Conservation (phyloP, 2,329 filamentous ascomycete species). For the Aspergillus phoenicis region DNA sequence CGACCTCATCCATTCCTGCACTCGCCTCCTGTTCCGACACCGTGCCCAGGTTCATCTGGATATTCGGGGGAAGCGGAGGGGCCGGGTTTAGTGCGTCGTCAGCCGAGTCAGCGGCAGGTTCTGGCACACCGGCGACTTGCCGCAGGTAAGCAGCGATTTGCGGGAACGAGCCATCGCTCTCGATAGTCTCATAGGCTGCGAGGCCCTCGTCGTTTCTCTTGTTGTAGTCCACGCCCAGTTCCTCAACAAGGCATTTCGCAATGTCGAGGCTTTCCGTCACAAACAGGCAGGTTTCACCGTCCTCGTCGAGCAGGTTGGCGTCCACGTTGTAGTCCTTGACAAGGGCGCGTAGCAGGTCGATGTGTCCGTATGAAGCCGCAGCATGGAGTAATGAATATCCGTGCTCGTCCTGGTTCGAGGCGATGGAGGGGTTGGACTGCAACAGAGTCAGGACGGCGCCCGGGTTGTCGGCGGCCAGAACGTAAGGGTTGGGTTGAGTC, state of each 20-base stretch:
- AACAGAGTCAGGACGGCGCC: slow-evolving; percentile 73
- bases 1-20: slow-evolving; percentile 65
- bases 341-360: slow-evolving; percentile 74
- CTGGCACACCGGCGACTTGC: slow-evolving; percentile 35
- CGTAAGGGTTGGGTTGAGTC: slow-evolving; percentile 62
- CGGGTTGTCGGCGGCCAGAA: slow-evolving; percentile 81
- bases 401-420: slow-evolving; percentile 79
- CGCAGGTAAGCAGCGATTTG: slow-evolving; percentile 72
- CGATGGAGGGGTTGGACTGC: slow-evolving; percentile 71
- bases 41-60: slow-evolving; percentile 76
- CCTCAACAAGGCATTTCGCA: slow-evolving; percentile 78
- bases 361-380: slow-evolving; percentile 87
- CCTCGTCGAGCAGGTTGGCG: slow-evolving; percentile 82
- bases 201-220: slow-evolving; percentile 72
- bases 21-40: slow-evolving; percentile 62
- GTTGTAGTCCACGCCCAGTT: slow-evolving; percentile 70
- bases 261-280: slow-evolving; percentile 81
- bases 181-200: slow-evolving; percentile 80
- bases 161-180: slow-evolving; percentile 75
- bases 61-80: slow-evolving; percentile 71
- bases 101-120: slow-evolving; percentile 27
- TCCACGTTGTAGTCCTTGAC: slow-evolving; percentile 76
- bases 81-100: slow-evolving; percentile 49
- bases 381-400: slow-evolving; percentile 95
- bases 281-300: slow-evolving; percentile 92